Conservation (phyloP, 2,329 filamentous ascomycete genomes). For the Colletotrichum sp. region DNA sequence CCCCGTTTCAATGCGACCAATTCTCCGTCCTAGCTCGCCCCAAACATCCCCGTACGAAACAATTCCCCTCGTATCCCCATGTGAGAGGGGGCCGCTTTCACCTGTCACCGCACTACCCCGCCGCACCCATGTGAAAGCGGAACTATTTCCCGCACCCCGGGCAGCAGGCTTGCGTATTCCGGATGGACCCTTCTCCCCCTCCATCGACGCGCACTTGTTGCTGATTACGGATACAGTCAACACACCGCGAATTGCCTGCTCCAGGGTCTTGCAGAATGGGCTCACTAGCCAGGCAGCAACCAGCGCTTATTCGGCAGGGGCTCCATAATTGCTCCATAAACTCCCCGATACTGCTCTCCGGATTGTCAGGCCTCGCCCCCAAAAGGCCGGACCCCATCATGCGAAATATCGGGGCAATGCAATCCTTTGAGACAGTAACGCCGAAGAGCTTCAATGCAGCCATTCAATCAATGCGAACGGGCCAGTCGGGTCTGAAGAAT, state of each 20-base stretch:
- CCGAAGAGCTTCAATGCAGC: neutral
- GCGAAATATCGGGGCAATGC: neutral
- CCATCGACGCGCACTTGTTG: neutral
- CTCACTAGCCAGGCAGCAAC: neutral
- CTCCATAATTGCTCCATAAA: conserved; percentile 8
- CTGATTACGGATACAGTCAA: neutral
- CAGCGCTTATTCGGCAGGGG: neutral
- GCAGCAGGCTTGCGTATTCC: neutral
- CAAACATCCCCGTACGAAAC: neutral
- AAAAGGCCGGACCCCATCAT: neutral
- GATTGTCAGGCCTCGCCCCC: neutral
- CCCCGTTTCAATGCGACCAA: neutral
- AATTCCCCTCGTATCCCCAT: neutral
- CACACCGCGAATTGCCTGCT: neutral
- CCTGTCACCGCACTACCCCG: neutral
- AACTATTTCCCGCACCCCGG: conserved; percentile 1
- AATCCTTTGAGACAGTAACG: neutral
- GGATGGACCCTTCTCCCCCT: neutral
- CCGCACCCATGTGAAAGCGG: neutral
- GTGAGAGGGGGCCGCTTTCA: neutral
- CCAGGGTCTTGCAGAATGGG: neutral
- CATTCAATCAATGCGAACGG: neutral
- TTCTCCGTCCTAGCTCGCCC: neutral
- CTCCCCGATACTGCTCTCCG: neutral
- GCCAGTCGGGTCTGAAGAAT: neutral